These are phyloP conservation scores for Candida hungchunana DNA, from an alignment of 805 yeast genomes.

Conservation along the genomic window DNA sequence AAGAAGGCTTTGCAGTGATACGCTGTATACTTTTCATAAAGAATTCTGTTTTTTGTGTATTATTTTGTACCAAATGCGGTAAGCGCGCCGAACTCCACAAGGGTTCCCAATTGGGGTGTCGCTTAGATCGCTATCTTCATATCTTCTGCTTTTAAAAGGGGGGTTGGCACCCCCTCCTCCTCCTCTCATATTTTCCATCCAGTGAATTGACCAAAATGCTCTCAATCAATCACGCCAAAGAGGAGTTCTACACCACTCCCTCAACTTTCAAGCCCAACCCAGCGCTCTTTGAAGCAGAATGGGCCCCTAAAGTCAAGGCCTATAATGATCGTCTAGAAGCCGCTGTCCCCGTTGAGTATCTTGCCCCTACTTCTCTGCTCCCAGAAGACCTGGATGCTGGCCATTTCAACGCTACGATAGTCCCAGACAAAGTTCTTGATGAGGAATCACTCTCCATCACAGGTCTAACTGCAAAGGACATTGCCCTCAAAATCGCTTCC, in stretches of 20 bases:
- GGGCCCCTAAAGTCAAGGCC: constrained; percentile 25
- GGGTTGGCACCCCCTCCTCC: too few species aligned
- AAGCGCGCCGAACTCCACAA: too few species aligned
- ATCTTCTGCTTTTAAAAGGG: too few species aligned
- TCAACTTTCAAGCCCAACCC: constrained; percentile 15
- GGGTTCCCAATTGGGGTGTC: too few species aligned
- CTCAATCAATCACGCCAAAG: constrained; percentile 19
- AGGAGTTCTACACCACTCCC: constrained; percentile 1
- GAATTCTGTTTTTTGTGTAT: too few species aligned
- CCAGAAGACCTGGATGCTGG: constrained; percentile 23
- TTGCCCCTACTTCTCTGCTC: constrained; percentile 15
- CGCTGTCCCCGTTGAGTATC: constrained; percentile 20
- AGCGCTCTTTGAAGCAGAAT: constrained; percentile 13
- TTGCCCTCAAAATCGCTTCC: constrained; percentile 12
- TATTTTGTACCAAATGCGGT: constrained; percentile 4
- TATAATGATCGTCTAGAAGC: constrained; percentile 16
- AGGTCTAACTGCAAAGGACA: constrained; percentile 10
- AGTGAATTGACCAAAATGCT: too few species aligned
- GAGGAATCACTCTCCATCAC: constrained; percentile 16
- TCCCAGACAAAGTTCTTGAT: constrained; percentile 23
- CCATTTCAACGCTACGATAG: constrained; percentile 22
- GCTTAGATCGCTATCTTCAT: too few species aligned
- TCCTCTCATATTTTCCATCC: too few species aligned
- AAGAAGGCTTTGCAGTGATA: constrained; percentile 42
- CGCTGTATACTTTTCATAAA: too few species aligned